A percentile compares a stretch with the other conserved stretches of the same genome.
These are phyloP conservation scores for Tetracladium maxilliforme DNA, from an alignment of 2,329 filamentous ascomycete species.

Conservation along the genomic window DNA sequence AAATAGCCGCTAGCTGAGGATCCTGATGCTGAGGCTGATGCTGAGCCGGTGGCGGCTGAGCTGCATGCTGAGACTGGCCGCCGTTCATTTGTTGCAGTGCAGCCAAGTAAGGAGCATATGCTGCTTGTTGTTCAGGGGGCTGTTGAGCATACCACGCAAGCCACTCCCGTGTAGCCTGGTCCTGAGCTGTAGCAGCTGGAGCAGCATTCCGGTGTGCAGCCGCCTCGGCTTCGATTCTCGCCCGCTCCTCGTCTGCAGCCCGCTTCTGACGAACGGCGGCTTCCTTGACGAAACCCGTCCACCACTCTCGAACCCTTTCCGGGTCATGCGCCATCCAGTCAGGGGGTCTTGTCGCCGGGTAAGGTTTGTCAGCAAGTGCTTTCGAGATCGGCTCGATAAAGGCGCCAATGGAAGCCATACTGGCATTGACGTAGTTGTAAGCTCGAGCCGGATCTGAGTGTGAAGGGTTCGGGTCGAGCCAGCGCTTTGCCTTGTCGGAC, in stretches of 20 bases:
- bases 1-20: too few species aligned
- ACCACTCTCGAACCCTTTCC: constrained; percentile 36
- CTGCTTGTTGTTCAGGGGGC: too few species aligned
- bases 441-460: neutral
- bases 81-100: too few species aligned
- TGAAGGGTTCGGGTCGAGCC: constrained; percentile 1
- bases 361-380: constrained; percentile 27
- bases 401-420: constrained; percentile 7
- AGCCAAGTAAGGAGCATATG: too few species aligned
- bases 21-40: too few species aligned
- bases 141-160: constrained; percentile 21
- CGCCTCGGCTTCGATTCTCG: constrained; percentile 9
- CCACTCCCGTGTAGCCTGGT: too few species aligned
- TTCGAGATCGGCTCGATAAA: constrained; percentile 13
- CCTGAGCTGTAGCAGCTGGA: constrained; percentile 10
- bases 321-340: constrained; percentile 32
- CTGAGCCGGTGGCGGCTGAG: too few species aligned
- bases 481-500: neutral
- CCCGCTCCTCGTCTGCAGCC: constrained; percentile 17
- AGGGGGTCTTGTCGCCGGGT: constrained; percentile 34
- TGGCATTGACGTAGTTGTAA: constrained; percentile 1
- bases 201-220: constrained; percentile 12
- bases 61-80: too few species aligned
- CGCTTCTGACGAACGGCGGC: constrained; percentile 21
- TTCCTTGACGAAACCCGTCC: constrained; percentile 26